A percentile compares a stretch with the other conserved stretches of the same genome.
These are phyloP conservation scores for Cruciata laevipes DNA, from an alignment of 257 asterid species.

Conservation along the genomic window DNA sequence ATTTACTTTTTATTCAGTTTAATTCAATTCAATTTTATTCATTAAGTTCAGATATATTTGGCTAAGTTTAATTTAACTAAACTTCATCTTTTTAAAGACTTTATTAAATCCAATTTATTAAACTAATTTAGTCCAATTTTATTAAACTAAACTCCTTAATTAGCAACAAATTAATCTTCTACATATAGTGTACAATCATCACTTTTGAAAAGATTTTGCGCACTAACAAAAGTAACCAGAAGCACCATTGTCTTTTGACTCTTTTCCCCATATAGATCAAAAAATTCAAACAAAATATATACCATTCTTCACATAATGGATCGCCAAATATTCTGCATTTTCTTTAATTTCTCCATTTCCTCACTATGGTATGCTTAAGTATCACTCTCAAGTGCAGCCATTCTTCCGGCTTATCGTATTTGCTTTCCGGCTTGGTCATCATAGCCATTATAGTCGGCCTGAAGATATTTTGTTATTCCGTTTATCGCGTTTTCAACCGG, in stretches of 20 bases:
- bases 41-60: too few relatives aligned
- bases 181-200: not conserved
- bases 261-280: not conserved
- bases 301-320: not conserved
- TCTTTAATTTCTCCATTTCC: not conserved
- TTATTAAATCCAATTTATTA: too few relatives aligned
- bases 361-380: slow-evolving; percentile 47
- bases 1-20: too few relatives aligned
- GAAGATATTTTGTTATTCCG: slow-evolving; percentile 25
- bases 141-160: too few relatives aligned
- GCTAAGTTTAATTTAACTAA: too few relatives aligned
- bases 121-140: too few relatives aligned
- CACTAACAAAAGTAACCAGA: not conserved
- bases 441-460: slow-evolving; percentile 31
- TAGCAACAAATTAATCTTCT: too few relatives aligned
- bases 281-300: slow-evolving; percentile 2
- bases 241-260: slow-evolving; percentile 1
- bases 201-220: slow-evolving; percentile 10
- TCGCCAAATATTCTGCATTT: not conserved
- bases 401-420: slow-evolving; percentile 28
- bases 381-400: slow-evolving; percentile 45
- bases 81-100: too few relatives aligned
- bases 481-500: slow-evolving; percentile 19
- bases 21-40: too few relatives aligned
- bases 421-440: slow-evolving; percentile 37